phyloP scores from a whole-genome alignment of 106 monocot genomes.

The Phalaenopsis equestris region DNA sequence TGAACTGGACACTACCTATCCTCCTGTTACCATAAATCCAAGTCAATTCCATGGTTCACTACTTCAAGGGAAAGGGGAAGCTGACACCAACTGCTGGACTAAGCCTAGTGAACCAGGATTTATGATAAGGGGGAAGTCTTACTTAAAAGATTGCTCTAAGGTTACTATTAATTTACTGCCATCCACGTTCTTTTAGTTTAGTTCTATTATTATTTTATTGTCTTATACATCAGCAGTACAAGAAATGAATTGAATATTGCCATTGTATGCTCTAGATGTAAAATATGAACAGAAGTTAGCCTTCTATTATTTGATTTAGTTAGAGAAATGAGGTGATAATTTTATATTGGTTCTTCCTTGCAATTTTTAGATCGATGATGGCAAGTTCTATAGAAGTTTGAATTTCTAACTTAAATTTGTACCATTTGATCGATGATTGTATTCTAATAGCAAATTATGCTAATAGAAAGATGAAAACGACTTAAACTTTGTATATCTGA shows the following conservation, averaged over 20 bases:
- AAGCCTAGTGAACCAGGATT: constrained; percentile 62
- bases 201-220: not conserved
- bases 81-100: constrained; percentile 77
- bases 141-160: constrained; percentile 75
- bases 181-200: not conserved
- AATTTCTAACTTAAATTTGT: not conserved
- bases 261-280: not conserved
- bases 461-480: not conserved
- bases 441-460: not conserved
- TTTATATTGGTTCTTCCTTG: not conserved
- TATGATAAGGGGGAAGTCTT: constrained; percentile 89
- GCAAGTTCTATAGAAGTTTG: not conserved
- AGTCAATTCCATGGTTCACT: constrained; percentile 63
- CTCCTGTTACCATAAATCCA: constrained; percentile 50
- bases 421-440: not conserved
- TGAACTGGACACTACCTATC: constrained; percentile 35
- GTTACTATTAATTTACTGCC: constrained; percentile 18
- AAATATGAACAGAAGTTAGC: no score
- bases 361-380: not conserved
- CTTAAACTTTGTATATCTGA: not conserved
- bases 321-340: not conserved
- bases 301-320: not conserved
- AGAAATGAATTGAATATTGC: not conserved
- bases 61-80: constrained; percentile 51
- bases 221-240: not conserved